Conservation (phyloP, 495 filamentous ascomycete species). For the Neohortaea acidophila region DNA sequence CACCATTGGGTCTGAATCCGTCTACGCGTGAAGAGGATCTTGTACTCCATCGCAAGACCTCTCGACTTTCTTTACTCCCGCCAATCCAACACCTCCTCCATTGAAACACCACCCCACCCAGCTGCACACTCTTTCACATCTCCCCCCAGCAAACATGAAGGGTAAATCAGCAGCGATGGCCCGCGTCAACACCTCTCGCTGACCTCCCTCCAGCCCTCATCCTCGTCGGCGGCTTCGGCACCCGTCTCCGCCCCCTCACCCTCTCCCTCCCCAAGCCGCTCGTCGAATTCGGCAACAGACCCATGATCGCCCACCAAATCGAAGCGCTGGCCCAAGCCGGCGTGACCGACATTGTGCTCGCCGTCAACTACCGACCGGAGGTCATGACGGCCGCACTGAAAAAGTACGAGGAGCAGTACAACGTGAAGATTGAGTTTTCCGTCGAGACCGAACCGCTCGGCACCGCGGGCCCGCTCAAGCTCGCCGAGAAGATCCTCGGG, state of each 20-base stretch:
- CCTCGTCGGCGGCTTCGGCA: conserved; percentile 98
- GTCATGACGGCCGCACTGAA: conserved; percentile 70
- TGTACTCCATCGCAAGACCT: conserved; percentile 22
- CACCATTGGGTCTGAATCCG: background rate
- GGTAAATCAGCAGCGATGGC: conserved; percentile 9
- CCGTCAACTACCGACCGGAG: conserved; percentile 97
- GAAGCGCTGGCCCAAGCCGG: conserved; percentile 88
- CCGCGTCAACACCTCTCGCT: background rate
- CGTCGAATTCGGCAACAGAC: conserved; percentile 95
- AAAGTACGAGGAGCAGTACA: conserved; percentile 86
- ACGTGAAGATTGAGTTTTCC: conserved; percentile 89
- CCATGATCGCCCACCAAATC: conserved; percentile 98
- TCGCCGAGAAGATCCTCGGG: conserved; percentile 81
- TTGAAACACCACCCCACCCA: background rate
- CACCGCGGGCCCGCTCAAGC: conserved; percentile 89
- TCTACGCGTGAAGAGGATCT: conserved; percentile 3
- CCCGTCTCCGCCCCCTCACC: conserved; percentile 91
- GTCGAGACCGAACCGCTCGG: conserved; percentile 91
- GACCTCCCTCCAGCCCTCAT: conserved; percentile 58
- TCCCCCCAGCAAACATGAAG: conserved; percentile 13
- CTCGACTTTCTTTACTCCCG: background rate
- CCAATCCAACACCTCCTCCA: background rate
- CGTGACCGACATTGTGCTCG: conserved; percentile 94
- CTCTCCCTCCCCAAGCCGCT: conserved; percentile 93
- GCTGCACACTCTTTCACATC: conserved; percentile 2